phyloP scores from a whole-genome alignment of 257 asterid species.

The Ilex asprella region DNA sequence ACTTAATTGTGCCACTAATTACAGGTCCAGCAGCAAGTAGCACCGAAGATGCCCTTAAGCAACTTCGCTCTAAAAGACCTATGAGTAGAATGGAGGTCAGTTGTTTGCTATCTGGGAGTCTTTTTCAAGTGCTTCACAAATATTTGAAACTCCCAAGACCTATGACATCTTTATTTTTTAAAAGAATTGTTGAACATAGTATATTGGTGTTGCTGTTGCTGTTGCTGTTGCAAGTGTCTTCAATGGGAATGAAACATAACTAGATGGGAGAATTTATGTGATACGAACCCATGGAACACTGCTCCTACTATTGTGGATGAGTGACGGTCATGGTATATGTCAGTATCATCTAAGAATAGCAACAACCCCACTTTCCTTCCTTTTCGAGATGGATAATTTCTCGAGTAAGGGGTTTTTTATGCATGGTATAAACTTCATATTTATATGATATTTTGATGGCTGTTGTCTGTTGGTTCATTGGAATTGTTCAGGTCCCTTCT shows the following conservation, averaged over 20 bases:
- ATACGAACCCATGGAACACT: too few species aligned
- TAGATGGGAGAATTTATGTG: too few species aligned
- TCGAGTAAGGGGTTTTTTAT: not conserved
- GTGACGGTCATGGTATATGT: too few species aligned
- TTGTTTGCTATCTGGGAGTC: not conserved
- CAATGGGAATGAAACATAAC: too few species aligned
- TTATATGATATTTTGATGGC: not conserved
- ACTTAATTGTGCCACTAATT: conserved; percentile 4
- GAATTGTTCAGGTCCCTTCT: conserved; percentile 60
- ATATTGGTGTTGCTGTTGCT: too few species aligned
- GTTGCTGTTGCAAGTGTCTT: too few species aligned
- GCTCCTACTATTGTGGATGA: too few species aligned
- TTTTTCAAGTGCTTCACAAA: not conserved
- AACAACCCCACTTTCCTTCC: conserved; percentile 2
- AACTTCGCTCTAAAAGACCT: conserved; percentile 71
- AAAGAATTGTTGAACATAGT: too few species aligned
- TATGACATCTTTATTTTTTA: too few species aligned
- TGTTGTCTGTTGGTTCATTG: conserved; percentile 13
- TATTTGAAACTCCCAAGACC: too few species aligned
- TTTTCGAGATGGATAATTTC: not conserved
- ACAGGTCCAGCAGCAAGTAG: conserved; percentile 45
- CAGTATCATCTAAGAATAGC: too few species aligned
- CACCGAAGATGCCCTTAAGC: conserved; percentile 76
- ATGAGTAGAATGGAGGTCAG: conserved; percentile 79
- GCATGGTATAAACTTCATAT: conserved; percentile 2